A percentile compares a stretch with the other conserved stretches of the same genome.
Evolutionary conservation across 148 eudicot genomes (phyloP).

Genomic region (Talinum fruticosum): DNA sequence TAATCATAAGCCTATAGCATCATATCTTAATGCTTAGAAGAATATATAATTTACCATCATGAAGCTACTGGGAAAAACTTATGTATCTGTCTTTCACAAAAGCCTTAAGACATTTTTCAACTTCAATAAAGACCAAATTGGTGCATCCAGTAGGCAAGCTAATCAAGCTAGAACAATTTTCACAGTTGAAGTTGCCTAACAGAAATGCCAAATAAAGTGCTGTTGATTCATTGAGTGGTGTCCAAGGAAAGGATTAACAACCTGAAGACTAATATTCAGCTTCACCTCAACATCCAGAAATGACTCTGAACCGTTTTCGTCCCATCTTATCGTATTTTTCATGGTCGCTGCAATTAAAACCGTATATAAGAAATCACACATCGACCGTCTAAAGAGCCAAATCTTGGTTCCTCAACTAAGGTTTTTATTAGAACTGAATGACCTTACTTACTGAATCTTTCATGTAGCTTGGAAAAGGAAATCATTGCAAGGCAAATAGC

Average conservation of each 20-base stretch:
- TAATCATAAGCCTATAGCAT: no score
- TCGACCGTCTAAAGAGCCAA: not conserved
- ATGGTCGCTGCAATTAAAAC: constrained; percentile 65
- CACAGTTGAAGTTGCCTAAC: not conserved
- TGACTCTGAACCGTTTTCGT: constrained; percentile 42
- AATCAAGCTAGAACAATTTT: not conserved
- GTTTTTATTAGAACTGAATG: no score
- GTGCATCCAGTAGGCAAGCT: not conserved
- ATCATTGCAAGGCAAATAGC: not conserved
- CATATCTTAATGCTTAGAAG: no score
- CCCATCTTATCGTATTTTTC: constrained; percentile 74
- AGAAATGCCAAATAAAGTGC: not conserved
- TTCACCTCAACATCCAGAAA: constrained; percentile 71
- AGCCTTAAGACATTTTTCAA: no score
- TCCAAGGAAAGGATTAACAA: constrained; percentile 31
- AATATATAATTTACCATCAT: no score
- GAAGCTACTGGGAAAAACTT: no score
- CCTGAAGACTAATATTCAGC: constrained; percentile 70
- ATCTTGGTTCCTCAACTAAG: not conserved
- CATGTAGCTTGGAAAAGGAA: not conserved
- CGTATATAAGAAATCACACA: constrained; percentile 1
- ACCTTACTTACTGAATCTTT: not conserved
- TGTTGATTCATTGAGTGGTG: not conserved
- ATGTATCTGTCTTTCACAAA: no score
- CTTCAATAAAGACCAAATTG: not conserved